Percentiles rank a stretch among this genome's conserved stretches.
Evolutionary conservation across 305 asterid genomes (phyloP).

Genomic region (Fraxinus angustifolia): DNA sequence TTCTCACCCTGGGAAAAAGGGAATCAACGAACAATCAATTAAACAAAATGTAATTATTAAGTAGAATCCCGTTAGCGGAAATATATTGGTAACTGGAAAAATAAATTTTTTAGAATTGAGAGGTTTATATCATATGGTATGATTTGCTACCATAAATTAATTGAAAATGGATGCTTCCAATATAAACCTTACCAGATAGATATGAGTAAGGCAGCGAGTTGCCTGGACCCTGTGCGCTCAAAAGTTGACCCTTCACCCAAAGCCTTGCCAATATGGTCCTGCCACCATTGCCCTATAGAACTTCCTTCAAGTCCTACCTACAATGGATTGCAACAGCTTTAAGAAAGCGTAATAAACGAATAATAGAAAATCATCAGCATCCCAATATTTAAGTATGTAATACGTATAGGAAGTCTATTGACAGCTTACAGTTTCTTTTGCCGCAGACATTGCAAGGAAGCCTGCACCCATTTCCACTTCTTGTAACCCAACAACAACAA

Average conservation of each 20-base stretch:
- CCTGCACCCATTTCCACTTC: constrained; percentile 99
- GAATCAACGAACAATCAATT: constrained; percentile 14
- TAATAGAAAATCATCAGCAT: background rate
- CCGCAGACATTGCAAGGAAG: constrained; percentile 96
- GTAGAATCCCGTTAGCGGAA: background rate
- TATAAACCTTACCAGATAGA: constrained; percentile 64
- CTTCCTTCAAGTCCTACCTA: constrained; percentile 99
- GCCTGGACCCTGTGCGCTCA: constrained; percentile 86
- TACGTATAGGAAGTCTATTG: background rate
- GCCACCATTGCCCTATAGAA: constrained; percentile 95
- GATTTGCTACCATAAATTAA: background rate
- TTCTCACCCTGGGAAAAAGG: constrained; percentile 71
- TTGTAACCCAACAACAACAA: constrained; percentile 83
- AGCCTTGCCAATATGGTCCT: constrained; percentile 77
- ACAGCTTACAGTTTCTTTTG: constrained; percentile 81
- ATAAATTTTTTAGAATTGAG: background rate
- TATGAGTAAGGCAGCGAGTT: constrained; percentile 82
- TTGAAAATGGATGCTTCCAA: background rate
- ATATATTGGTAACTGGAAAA: background rate
- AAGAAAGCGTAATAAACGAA: constrained; percentile 9
- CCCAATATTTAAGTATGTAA: background rate
- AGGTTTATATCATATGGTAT: background rate
- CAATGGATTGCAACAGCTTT: constrained; percentile 24
- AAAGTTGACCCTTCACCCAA: constrained; percentile 74
- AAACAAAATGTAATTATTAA: background rate